phyloP scores from a whole-genome alignment of 148 eudicot genomes.

The Camellia japonica region DNA sequence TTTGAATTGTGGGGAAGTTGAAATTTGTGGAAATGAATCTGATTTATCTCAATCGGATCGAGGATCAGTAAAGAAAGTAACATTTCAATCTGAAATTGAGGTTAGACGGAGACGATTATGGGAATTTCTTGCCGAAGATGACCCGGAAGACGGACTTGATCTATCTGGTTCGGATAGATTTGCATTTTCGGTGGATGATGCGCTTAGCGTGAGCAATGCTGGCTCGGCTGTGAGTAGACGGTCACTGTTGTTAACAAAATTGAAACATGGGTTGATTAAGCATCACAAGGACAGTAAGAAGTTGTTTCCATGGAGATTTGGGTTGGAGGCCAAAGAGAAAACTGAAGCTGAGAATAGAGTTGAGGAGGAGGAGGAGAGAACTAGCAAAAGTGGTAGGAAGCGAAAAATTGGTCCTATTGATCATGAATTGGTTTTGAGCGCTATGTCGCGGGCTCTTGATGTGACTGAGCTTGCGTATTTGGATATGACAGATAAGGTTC shows the following conservation, averaged over 20 bases:
- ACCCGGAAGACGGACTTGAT: slow-evolving; percentile 91
- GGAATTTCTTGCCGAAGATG: slow-evolving; percentile 87
- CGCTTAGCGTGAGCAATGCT: slow-evolving; percentile 67
- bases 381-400: slow-evolving; percentile 45
- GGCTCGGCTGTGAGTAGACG: slow-evolving; percentile 59
- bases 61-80: slow-evolving; percentile 59
- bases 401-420: slow-evolving; percentile 72
- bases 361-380: slow-evolving; percentile 37
- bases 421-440: slow-evolving; percentile 77
- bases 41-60: not conserved
- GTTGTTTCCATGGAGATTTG: slow-evolving; percentile 80
- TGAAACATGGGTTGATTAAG: slow-evolving; percentile 75
- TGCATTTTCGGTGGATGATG: slow-evolving; percentile 95
- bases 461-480: slow-evolving; percentile 77
- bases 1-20: slow-evolving; percentile 17
- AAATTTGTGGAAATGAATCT: slow-evolving; percentile 15
- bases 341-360: slow-evolving; percentile 35
- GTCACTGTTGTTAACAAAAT: slow-evolving; percentile 72
- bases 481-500: slow-evolving; percentile 91
- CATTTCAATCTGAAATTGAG: slow-evolving; percentile 52
- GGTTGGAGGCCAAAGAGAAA: slow-evolving; percentile 57
- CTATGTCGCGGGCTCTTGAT: slow-evolving; percentile 76
- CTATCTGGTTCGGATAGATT: slow-evolving; percentile 95
- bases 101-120: slow-evolving; percentile 74
- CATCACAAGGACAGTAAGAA: slow-evolving; percentile 50